Evolutionary conservation across 1,284 basidiomycete species (phyloP), one percentile per base, ranked within the genome.

Genomic region (Ustilago lituana): DNA sequence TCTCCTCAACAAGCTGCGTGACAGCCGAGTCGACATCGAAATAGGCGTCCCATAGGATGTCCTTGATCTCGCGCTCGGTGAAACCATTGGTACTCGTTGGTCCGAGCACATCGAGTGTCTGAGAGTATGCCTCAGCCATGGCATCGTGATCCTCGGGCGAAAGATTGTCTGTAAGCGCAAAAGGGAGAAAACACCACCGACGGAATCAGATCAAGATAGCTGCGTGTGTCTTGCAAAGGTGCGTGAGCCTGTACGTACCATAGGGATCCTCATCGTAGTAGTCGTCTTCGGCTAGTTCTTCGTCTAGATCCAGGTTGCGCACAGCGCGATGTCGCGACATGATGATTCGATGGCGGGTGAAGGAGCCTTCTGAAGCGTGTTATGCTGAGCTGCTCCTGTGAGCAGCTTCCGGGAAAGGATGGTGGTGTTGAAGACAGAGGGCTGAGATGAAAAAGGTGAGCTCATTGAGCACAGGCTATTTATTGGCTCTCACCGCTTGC

Each of bases 21-120:
- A 94, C 84, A 6, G 91, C 89, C 77, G 89, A 87, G 36, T 92
- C 88, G 17, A 91, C 87, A 77, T 97, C 89, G 77, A 96, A 98
- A 83, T 91, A 92, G 74, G 86, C 88, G 73, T 98, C 89, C 90
- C 93, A 98, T 39, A 98, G 85, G 1, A 87, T 86, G 71, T 94
- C 90, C 76, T 87, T 88, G 81, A 98, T 91, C 48, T 74, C 68
- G 32, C 76, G 58, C 27, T 80, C 76, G 10, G 72, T 66, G 45
- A 81, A 73, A 39, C 74, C 76, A 39, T 71, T 70, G 15, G 45
- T 43, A 37, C 66, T 66, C 3, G 52, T 48, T 5, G 71, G 63
- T n/a, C 78, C 79, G 7, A 81, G 41, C 9, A 79, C 62, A 22
- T 73, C 69, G 40, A 68, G 38, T 2, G 78, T 69, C 19, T 58